phyloP scores from a whole-genome alignment of 23 red algal genomes.

The Chondrus crispus region DNA sequence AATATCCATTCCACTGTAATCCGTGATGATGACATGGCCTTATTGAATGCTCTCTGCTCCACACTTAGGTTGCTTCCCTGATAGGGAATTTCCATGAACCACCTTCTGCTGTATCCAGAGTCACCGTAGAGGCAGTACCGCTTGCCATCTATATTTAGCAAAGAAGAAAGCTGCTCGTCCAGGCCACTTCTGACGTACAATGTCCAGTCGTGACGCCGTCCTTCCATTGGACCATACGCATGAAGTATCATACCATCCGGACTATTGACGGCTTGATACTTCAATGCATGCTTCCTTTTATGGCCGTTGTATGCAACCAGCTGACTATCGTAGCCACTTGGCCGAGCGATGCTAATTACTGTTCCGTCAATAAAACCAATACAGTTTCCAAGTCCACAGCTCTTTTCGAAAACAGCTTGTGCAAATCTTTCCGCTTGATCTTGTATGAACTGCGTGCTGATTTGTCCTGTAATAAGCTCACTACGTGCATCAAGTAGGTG shows the following conservation, averaged over 20 bases:
- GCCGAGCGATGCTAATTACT: neutral
- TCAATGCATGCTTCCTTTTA: neutral
- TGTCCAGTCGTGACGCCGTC: neutral
- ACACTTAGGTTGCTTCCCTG: neutral
- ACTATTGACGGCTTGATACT: neutral
- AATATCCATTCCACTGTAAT: neutral
- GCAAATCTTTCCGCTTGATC: neutral
- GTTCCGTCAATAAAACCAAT: slow-evolving; percentile 2
- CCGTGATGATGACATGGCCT: neutral
- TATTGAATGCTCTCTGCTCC: neutral
- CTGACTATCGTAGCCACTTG: neutral
- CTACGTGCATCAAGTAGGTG: neutral
- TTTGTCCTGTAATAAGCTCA: neutral
- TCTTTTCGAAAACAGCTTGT: neutral
- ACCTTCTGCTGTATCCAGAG: neutral
- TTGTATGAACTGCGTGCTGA: neutral
- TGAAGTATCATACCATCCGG: neutral
- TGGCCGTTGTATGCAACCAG: neutral
- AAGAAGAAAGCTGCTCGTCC: neutral
- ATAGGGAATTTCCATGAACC: neutral
- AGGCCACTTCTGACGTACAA: neutral
- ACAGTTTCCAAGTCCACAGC: neutral
- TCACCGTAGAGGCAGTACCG: neutral
- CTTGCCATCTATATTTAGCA: neutral
- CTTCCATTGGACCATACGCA: neutral